These are phyloP conservation scores for Epichloe baconii DNA, from an alignment of 2,329 filamentous ascomycete genomes.

Conservation along the genomic window DNA sequence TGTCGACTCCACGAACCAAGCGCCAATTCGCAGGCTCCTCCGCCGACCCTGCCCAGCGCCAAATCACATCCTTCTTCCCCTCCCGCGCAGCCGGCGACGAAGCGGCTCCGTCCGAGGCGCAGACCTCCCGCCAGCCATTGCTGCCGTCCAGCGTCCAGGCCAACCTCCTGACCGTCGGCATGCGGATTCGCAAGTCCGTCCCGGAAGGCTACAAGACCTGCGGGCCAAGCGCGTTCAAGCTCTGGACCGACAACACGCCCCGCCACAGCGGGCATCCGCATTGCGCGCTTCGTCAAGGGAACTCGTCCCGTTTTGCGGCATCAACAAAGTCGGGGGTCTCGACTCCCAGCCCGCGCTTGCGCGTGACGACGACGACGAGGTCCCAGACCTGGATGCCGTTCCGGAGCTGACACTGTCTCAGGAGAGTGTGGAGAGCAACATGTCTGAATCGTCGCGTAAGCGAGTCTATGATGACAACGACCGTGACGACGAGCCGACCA, in stretches of 20 bases:
- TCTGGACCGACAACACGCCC: slow-evolving; percentile 30
- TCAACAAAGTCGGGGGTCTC: slow-evolving; percentile 61
- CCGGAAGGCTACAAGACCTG: slow-evolving; percentile 85
- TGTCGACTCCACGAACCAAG: slow-evolving; percentile 44
- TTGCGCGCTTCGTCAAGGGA: slow-evolving; percentile 35
- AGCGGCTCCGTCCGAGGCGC: slow-evolving; percentile 12
- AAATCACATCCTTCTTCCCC: slow-evolving; percentile 52
- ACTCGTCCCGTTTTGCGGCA: slow-evolving; percentile 67
- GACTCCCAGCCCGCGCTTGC: slow-evolving; percentile 40
- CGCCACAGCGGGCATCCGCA: slow-evolving; percentile 1
- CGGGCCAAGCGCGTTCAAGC: slow-evolving; percentile 33
- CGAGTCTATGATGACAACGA: slow-evolving; percentile 33
- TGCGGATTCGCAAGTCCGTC: slow-evolving; percentile 87
- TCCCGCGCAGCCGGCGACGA: slow-evolving; percentile 26
- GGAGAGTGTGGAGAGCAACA: slow-evolving; percentile 32
- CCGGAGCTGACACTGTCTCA: slow-evolving; percentile 42
- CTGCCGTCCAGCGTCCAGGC: slow-evolving; percentile 60
- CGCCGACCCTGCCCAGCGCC: slow-evolving; percentile 44
- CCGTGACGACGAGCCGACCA: slow-evolving; percentile 14
- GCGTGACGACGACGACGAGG: slow-evolving; percentile 10
- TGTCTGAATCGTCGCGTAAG: slow-evolving; percentile 28
- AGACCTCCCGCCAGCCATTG: slow-evolving; percentile 24
- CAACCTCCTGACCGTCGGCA: slow-evolving; percentile 80
- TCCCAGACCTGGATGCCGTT: slow-evolving; percentile 25
- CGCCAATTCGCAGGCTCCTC: slow-evolving; percentile 48